Evolutionary conservation across 2,329 filamentous ascomycete genomes (phyloP).

Genomic region (Pseudohalonectria lignicola): DNA sequence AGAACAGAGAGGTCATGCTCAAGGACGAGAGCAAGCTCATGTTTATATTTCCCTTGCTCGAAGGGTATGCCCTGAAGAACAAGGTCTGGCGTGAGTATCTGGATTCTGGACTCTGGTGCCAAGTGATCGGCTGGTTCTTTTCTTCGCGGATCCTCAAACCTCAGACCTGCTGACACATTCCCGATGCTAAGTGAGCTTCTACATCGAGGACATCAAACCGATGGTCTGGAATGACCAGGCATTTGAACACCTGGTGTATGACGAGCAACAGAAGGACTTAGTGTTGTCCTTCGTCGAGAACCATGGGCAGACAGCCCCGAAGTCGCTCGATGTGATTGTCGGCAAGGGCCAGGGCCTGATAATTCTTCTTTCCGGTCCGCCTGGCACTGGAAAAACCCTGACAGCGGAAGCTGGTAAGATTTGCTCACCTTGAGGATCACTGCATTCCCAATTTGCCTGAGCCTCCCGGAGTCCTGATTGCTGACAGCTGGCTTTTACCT

Average conservation of each 20-base stretch:
- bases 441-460: too few relatives aligned
- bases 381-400: conserved; percentile 35
- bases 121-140: too few relatives aligned
- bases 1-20: conserved; percentile 28
- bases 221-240: conserved; percentile 33
- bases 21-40: conserved; percentile 64
- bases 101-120: too few relatives aligned
- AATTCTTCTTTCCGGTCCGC: conserved; percentile 25
- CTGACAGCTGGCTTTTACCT: too few relatives aligned
- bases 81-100: conserved; percentile 28
- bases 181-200: conserved; percentile 23
- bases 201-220: conserved; percentile 27
- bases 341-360: conserved; percentile 22
- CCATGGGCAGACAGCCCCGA: conserved; percentile 16
- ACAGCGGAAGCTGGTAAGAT: conserved; percentile 19
- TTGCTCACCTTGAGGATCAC: not conserved
- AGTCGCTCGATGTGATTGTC: conserved; percentile 27
- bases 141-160: not conserved
- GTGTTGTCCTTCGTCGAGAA: conserved; percentile 35
- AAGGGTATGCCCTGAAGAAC: conserved; percentile 34
- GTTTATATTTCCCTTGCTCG: conserved; percentile 84
- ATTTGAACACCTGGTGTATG: conserved; percentile 33
- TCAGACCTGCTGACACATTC: too few relatives aligned
- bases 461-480: too few relatives aligned
- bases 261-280: conserved; percentile 33